Base-by-base conservation (phyloP, 2,329 filamentous ascomycete species). In the Aspergillus sp. region DNA sequence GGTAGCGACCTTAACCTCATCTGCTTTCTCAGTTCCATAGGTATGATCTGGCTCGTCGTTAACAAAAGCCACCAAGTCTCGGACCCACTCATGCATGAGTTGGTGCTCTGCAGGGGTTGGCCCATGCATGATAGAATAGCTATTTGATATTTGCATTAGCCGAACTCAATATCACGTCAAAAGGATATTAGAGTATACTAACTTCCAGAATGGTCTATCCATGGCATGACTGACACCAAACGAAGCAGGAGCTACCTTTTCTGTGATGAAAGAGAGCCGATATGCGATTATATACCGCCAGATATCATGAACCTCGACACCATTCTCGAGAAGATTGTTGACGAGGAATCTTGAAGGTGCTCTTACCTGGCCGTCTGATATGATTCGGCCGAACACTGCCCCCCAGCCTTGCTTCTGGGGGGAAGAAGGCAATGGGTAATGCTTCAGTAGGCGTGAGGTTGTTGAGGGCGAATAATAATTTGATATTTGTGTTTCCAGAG, bases 191-290 rank as follows among this genome's bases (percentile, higher is more conserved):
- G 47, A 2, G 20, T 37, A 1, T 30, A 67, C 73, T 67, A 54
- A 78, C 75, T 78, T 79, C 76, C 76, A 79, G 27, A 79, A 70
- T 0, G 76, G 74, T 46, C 71, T 73, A 39, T 79, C 76, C 76
- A 77, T 78, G 4, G 74, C 73, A 60, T 79, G 76, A 4, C 64
- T 61, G 6, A 68, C 66, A 2, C 66, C 64, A 44, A 64, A 67
- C 4, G 64, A 60, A 0, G 68, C 65, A 0, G 77, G 76, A 1
- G 75, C 75, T 3, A 77, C 59, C 7, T 71, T 69, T 4, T 78
- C 72, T 11, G 69, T 68, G 45, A 79, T 79, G 51, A 79, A 79
- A 0, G 74, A 77, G 33, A 79, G 58, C 3, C 75, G 66, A 46
- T 78, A 78, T 1, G 75, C 71, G 39, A 79, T 73, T n/a, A 70